Conservation (phyloP, 225 moss, liverwort and hornwort species). For the Marchantia polymorpha region DNA sequence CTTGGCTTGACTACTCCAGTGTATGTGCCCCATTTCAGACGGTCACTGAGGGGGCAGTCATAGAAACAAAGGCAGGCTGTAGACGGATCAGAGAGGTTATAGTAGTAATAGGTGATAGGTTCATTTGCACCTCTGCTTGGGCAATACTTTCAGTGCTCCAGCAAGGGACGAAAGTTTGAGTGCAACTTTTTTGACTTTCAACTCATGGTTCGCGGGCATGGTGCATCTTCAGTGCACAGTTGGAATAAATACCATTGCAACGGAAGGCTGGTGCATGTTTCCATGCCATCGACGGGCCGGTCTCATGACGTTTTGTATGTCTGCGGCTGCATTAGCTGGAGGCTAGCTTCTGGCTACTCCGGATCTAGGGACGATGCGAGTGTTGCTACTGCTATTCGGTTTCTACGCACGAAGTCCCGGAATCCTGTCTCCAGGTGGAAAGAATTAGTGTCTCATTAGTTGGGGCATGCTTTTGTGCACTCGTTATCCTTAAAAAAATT, state of each 20-base stretch:
- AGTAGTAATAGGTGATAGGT: conserved; percentile 13
- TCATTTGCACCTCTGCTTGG: conserved; percentile 14
- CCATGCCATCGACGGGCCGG: background rate
- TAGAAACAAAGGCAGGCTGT: background rate
- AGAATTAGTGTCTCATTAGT: conserved; percentile 11
- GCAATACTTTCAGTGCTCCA: conserved; percentile 8
- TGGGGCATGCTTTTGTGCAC: conserved; percentile 17
- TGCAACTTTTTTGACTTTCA: conserved; percentile 23
- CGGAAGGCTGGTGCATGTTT: background rate
- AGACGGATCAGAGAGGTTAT: conserved; percentile 8
- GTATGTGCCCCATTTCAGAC: conserved; percentile 1
- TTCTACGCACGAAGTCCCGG: conserved; percentile 1
- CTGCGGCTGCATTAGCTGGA: conserved; percentile 12
- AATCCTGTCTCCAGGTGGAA: conserved; percentile 19
- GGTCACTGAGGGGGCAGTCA: conserved; percentile 6
- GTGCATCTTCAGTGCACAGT: conserved; percentile 1
- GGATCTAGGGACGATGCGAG: conserved; percentile 17
- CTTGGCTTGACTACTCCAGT: conserved; percentile 25
- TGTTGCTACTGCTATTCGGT: conserved; percentile 5
- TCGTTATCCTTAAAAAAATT: conserved; percentile 7
- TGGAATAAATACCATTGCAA: conserved; percentile 1
- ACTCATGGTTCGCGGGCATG: conserved; percentile 6
- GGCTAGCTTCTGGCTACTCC: conserved; percentile 20
- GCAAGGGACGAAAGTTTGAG: conserved; percentile 23
- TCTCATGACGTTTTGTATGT: background rate